Base-by-base conservation (phyloP, 257 asterid genomes). In the Osmanthus fragrans region DNA sequence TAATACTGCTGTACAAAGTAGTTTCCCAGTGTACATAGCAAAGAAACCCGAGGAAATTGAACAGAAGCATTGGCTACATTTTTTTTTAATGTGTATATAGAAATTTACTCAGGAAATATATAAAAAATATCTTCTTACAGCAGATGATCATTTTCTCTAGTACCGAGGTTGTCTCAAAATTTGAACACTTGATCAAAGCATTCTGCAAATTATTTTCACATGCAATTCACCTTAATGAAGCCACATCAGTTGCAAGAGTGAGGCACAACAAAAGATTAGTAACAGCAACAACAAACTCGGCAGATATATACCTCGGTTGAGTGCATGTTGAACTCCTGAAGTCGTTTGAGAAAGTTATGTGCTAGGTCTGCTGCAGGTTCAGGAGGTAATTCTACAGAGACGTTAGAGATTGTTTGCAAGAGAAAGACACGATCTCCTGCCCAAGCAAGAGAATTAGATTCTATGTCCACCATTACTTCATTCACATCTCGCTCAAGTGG, bases 361-460 rank as follows among this genome's bases (percentile, higher is more conserved):
- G 98, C 98, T 70, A 95, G 89, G 65, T 92, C 97, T 7, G 97
- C 98, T 21, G 99, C 98, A 77, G 96, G 94, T 74, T 87, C 94
- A 8, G 97, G 90, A 29, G 98, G 97, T 40, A 95, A 84, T 75
- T 89, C 95, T 80, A 84, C 85, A 63, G 98, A 87, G 67, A 92
- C 96, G 80, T 92, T 93, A 78, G 96, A 90, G 82, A 93, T 93
- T 30, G 99, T 90, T 84, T 95, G 97, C 91, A 95, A 84, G 58
- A 93, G 98, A 80, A 78, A 88, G 42, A 95, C 99, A 76, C 98
- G 97, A 79, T 95, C 94, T 76, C 85, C 92, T 33, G 91, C 89
- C 99, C 99, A 95, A 84, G 89, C 85, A 79, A 90, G 89, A 29
- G 96, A 89, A 82, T 75, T 87, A 37, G 92, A 79, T 81, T 89